Evolutionary conservation across 805 yeast genomes (phyloP).

Genomic region (Osmozyma mogii): DNA sequence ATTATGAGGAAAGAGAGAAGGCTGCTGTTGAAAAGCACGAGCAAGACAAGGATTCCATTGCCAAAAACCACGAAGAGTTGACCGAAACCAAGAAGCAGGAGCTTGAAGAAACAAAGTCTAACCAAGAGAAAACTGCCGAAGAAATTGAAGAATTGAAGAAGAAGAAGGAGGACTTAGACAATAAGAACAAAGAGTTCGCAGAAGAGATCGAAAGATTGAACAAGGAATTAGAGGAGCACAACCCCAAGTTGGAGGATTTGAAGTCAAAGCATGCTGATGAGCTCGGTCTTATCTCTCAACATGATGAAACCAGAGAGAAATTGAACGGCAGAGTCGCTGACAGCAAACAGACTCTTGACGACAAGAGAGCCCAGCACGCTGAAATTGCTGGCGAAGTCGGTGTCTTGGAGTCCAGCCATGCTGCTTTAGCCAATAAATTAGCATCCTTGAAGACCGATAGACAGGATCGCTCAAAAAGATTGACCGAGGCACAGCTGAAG

Average conservation of each 20-base stretch:
- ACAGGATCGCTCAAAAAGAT: slow-evolving; percentile 26
- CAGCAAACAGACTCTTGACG: slow-evolving; percentile 28
- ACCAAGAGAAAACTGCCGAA: slow-evolving; percentile 35
- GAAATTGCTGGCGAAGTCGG: slow-evolving; percentile 37
- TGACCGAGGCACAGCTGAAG: slow-evolving; percentile 35
- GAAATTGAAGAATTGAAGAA: slow-evolving; percentile 39
- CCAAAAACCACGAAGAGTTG: slow-evolving; percentile 37
- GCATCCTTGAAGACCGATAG: slow-evolving; percentile 30
- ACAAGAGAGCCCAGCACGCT: slow-evolving; percentile 30
- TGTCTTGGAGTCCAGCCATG: slow-evolving; percentile 33
- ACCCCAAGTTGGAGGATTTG: slow-evolving; percentile 22
- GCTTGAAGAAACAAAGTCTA: slow-evolving; percentile 32
- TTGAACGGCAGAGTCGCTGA: slow-evolving; percentile 30
- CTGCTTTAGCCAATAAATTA: slow-evolving; percentile 39
- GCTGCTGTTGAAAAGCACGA: slow-evolving; percentile 40
- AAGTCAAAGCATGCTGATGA: slow-evolving; percentile 25
- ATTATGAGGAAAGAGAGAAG: slow-evolving; percentile 38
- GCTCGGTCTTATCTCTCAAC: slow-evolving; percentile 19
- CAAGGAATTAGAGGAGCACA: slow-evolving; percentile 34
- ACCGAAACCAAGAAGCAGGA: slow-evolving; percentile 38
- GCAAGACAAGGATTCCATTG: slow-evolving; percentile 34
- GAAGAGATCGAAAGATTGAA: slow-evolving; percentile 36
- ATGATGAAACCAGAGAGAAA: slow-evolving; percentile 32
- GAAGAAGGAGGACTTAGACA: slow-evolving; percentile 34
- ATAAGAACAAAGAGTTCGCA: slow-evolving; percentile 29